These are phyloP conservation scores for Ophiostoma himal-ulmi DNA, from an alignment of 2,329 filamentous ascomycete species.

Conservation along the genomic window DNA sequence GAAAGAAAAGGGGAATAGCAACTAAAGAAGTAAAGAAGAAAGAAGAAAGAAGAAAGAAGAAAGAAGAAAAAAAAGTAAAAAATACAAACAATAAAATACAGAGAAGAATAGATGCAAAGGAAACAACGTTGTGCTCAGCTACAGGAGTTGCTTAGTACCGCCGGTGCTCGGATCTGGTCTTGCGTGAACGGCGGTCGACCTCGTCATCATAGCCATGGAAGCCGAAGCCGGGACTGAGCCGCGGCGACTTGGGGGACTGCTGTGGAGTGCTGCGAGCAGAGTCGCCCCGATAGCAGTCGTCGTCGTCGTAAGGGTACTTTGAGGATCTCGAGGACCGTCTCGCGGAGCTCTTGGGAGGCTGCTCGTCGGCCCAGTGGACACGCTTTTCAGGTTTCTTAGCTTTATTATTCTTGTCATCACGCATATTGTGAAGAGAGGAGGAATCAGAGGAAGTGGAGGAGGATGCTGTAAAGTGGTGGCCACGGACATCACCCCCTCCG, in stretches of 20 bases:
- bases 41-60: neutral
- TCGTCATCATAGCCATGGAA: conserved; percentile 3
- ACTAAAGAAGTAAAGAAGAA: neutral
- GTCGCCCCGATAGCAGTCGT: neutral
- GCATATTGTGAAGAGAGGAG: neutral
- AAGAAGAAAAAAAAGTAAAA: neutral
- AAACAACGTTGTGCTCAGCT: neutral
- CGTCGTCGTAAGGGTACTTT: neutral
- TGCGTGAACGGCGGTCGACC: neutral
- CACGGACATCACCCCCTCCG: neutral
- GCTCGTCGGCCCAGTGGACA: conserved; percentile 9
- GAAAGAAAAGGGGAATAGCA: neutral
- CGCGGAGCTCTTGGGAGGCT: neutral
- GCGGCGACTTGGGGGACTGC: neutral
- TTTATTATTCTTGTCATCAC: neutral
- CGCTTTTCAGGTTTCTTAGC: conserved; percentile 9
- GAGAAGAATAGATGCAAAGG: neutral
- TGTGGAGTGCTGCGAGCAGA: neutral
- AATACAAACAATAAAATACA: neutral
- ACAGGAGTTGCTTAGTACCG: neutral
- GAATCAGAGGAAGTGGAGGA: neutral
- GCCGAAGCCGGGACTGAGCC: neutral
- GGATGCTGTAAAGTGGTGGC: neutral
- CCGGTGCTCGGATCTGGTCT: neutral
- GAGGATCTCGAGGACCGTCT: neutral